Base-by-base conservation (phyloP, 1,284 basidiomycete genomes). In the Somion occarium region DNA sequence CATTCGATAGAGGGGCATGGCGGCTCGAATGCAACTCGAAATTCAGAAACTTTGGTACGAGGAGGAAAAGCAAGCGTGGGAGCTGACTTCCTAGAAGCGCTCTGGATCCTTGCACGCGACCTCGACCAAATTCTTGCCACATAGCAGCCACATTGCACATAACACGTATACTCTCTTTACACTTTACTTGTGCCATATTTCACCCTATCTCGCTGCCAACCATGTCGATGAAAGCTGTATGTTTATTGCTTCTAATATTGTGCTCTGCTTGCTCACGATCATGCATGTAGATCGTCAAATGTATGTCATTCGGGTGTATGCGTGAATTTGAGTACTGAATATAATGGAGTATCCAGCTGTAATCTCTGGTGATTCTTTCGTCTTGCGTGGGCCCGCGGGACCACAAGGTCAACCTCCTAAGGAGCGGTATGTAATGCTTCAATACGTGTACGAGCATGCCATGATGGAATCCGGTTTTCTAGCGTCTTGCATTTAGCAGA, bases 401-500 rank as follows among this genome's bases (percentile, higher is more conserved):
- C 80, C 84, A 5, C 87, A 91, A 64, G 91, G 91, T 2, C 89
- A 93, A 68, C 79, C 84, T 48, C 83, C 90, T 7, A 94, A 93
- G 75, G 92, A 96, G 71, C 79, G 91, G 92, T 90, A 61, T 56
- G 73, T 58, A 27, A 26, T 41, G 26, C 37, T 23, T 25, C n/a
- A n/a, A n/a, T n/a, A n/a, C n/a, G n/a, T n/a, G n/a, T n/a, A n/a
- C n/a, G n/a, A n/a, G n/a, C n/a, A n/a, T n/a, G n/a, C n/a, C n/a
- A n/a, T n/a, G n/a, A n/a, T n/a, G n/a, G n/a, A n/a, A n/a, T n/a
- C n/a, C n/a, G n/a, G n/a, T n/a, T n/a, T 51, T 20, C n/a, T 60
- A 94, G 92, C 52, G 79, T 94, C 50, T 73, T 97, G 44, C 89
- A 96, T 69, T 78, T 97, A 46, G 91, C 89, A 39, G 92, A 94